Evolutionary conservation across 306 rosid genomes (phyloP).

Genomic region (Hippophae gyantsensis): DNA sequence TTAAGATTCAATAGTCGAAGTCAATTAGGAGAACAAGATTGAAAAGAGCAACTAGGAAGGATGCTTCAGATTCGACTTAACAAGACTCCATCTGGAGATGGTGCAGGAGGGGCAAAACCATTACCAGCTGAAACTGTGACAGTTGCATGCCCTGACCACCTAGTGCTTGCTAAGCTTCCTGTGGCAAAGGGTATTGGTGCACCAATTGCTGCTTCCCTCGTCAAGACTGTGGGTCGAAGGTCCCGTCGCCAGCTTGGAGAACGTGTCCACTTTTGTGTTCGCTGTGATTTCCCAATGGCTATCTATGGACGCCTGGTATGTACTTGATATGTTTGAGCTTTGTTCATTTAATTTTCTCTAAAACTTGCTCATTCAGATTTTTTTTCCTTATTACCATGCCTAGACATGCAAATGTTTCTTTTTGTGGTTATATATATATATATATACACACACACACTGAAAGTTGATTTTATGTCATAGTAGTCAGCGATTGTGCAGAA

Average conservation of each 20-base stretch:
- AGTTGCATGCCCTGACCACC: slow-evolving; percentile 97
- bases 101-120: slow-evolving; percentile 46
- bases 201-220: slow-evolving; percentile 53
- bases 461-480: too few relatives aligned
- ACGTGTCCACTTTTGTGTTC: slow-evolving; percentile 91
- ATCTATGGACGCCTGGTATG: slow-evolving; percentile 84
- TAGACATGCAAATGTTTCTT: not conserved
- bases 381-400: not conserved
- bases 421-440: not conserved
- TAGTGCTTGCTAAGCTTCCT: slow-evolving; percentile 91
- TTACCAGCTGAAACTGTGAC: slow-evolving; percentile 64
- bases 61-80: slow-evolving; percentile 98
- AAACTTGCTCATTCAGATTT: not conserved
- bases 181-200: slow-evolving; percentile 95
- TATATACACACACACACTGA: not conserved
- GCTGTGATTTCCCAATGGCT: slow-evolving; percentile 88
- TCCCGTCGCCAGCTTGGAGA: slow-evolving; percentile 98
- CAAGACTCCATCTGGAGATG: slow-evolving; percentile 51
- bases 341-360: slow-evolving; percentile 1
- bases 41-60: slow-evolving; percentile 14
- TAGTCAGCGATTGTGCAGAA: too few relatives aligned
- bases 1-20: not conserved
- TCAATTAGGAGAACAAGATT: slow-evolving; percentile 9
- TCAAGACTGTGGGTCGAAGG: slow-evolving; percentile 77
- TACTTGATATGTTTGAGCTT: not conserved